Conservation (phyloP, 306 rosid genomes). For the Cucurbita ficifolia region DNA sequence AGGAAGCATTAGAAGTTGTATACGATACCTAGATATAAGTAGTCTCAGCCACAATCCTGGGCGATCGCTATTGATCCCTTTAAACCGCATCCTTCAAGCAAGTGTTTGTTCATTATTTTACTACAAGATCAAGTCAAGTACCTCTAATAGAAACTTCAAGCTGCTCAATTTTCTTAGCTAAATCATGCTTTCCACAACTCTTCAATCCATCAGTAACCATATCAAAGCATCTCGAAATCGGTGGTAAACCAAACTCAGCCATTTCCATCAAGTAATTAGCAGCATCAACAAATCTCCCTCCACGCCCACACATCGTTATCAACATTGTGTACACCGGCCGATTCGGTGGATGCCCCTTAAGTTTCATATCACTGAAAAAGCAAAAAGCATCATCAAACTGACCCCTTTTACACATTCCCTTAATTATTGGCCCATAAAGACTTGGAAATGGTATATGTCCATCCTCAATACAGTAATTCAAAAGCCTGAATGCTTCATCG, state of each 20-base stretch:
- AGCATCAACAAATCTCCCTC: constrained; percentile 66
- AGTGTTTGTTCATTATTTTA: not conserved
- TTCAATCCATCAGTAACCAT: constrained; percentile 84
- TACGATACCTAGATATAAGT: not conserved
- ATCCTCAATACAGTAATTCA: constrained; percentile 50
- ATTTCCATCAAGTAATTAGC: constrained; percentile 72
- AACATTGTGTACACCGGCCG: constrained; percentile 81
- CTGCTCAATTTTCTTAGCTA: constrained; percentile 64
- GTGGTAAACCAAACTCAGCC: constrained; percentile 68
- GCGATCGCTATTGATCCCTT: not conserved
- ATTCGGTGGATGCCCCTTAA: constrained; percentile 78
- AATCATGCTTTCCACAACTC: constrained; percentile 76
- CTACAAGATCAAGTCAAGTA: constrained; percentile 22
- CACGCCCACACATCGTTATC: constrained; percentile 81
- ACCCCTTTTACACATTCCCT: constrained; percentile 64
- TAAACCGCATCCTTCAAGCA: not conserved
- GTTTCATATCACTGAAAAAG: constrained; percentile 81
- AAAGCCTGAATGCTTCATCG: constrained; percentile 53
- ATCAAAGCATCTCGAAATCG: constrained; percentile 66
- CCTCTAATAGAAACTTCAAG: constrained; percentile 53
- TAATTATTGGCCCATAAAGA: constrained; percentile 63
- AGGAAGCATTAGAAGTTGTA: not conserved
- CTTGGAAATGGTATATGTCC: constrained; percentile 68
- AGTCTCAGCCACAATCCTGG: not conserved
- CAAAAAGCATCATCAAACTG: constrained; percentile 86